phyloP scores from a whole-genome alignment of 2,329 filamentous ascomycete genomes.

The Alternaria gansuensis region DNA sequence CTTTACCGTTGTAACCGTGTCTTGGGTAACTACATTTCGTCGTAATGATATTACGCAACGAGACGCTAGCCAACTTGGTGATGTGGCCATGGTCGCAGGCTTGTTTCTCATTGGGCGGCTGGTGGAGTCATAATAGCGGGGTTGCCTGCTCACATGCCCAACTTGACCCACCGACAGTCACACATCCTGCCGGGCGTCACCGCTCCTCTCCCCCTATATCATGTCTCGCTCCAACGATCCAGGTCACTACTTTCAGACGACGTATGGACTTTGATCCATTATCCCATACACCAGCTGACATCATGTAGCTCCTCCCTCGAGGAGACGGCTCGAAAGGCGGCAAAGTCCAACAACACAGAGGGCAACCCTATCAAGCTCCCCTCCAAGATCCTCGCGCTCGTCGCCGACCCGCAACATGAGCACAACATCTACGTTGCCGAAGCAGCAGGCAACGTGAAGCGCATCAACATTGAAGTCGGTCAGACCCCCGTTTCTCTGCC shows the following conservation, averaged over 20 bases:
- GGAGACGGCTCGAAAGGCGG: slow-evolving; percentile 69
- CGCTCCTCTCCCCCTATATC: slow-evolving; percentile 27
- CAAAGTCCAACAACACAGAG: slow-evolving; percentile 80
- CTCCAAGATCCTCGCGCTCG: slow-evolving; percentile 84
- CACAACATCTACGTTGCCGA: slow-evolving; percentile 80
- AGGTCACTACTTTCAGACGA: slow-evolving; percentile 91
- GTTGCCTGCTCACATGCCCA: slow-evolving; percentile 21
- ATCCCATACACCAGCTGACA: slow-evolving; percentile 26
- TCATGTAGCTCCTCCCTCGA: slow-evolving; percentile 58
- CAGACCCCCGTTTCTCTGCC: slow-evolving; percentile 40
- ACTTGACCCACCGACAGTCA: slow-evolving; percentile 9
- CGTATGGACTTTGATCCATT: slow-evolving; percentile 64
- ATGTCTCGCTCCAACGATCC: slow-evolving; percentile 64
- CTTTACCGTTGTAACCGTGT: neutral
- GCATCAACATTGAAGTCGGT: slow-evolving; percentile 79
- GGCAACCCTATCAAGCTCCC: slow-evolving; percentile 81
- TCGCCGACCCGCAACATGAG: slow-evolving; percentile 70
- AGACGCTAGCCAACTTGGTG: neutral
- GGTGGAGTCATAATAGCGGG: slow-evolving; percentile 19
- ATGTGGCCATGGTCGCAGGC: neutral
- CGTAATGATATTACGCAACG: neutral
- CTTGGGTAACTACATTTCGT: neutral
- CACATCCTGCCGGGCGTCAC: slow-evolving; percentile 9
- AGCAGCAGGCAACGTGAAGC: slow-evolving; percentile 81
- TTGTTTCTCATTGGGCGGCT: neutral